Evolutionary conservation across 805 yeast species (phyloP).

Genomic region (Starmerella potacharoeniae): DNA sequence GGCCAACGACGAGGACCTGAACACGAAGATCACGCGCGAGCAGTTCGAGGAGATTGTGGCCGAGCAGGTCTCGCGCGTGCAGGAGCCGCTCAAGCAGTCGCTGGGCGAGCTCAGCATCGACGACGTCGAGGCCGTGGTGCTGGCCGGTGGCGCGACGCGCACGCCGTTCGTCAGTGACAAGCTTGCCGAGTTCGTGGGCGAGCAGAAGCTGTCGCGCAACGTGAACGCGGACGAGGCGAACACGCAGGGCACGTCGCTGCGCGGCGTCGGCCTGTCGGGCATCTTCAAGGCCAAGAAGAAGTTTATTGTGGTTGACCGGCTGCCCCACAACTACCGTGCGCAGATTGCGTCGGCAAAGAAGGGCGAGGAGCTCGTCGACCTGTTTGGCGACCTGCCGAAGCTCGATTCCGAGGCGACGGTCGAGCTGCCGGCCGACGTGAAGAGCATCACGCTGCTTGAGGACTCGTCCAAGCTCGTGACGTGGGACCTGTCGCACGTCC

Average conservation of each 20-base stretch:
- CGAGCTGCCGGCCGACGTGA: constrained; percentile 19
- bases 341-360: constrained; percentile 29
- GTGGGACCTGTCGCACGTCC: constrained; percentile 24
- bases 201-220: constrained; percentile 49
- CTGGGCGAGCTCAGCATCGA: constrained; percentile 31
- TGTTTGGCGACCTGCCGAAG: constrained; percentile 23
- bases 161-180: constrained; percentile 63
- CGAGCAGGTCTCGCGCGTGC: constrained; percentile 31
- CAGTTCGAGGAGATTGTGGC: constrained; percentile 56
- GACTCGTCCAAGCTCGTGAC: constrained; percentile 29
- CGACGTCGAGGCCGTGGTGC: constrained; percentile 38
- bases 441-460: constrained; percentile 32
- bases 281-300: constrained; percentile 49
- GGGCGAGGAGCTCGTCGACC: background rate
- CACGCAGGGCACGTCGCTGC: constrained; percentile 76
- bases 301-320: constrained; percentile 46
- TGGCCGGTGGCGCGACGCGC: constrained; percentile 85
- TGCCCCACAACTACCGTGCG: constrained; percentile 37
- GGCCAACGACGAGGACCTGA: constrained; percentile 63
- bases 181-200: constrained; percentile 41
- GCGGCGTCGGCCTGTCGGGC: constrained; percentile 66
- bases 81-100: constrained; percentile 45
- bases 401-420: constrained; percentile 29
- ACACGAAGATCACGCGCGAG: constrained; percentile 53
- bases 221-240: constrained; percentile 95